Conservation (phyloP, 1,139 yeast genomes). For the Arxiozyma heterogenica region DNA sequence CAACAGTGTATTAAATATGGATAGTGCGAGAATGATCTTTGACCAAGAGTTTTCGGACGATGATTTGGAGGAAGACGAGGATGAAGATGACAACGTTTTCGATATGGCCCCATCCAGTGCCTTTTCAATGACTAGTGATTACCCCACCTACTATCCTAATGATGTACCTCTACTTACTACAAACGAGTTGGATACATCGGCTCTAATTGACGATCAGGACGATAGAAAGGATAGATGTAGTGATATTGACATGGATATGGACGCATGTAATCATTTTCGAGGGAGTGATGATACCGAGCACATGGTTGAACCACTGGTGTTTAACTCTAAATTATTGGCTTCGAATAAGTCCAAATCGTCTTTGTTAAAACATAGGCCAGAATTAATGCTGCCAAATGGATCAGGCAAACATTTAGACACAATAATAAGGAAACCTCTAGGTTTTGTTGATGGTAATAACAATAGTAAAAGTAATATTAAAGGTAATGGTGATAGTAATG, state of each 20-base stretch:
- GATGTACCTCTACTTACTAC: neutral
- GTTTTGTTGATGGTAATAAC: slow-evolving; percentile 3
- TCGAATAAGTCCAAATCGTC: slow-evolving; percentile 7
- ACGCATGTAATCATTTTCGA: neutral
- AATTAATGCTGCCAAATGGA: neutral
- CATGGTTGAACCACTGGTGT: slow-evolving; percentile 1
- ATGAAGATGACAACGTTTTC: slow-evolving; percentile 32
- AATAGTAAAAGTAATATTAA: neutral
- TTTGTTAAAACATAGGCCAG: slow-evolving; percentile 7
- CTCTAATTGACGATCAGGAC: slow-evolving; percentile 1
- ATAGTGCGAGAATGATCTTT: slow-evolving; percentile 34
- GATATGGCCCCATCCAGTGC: slow-evolving; percentile 24
- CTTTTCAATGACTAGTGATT: slow-evolving; percentile 15
- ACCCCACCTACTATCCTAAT: slow-evolving; percentile 1
- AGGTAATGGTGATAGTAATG: no score
- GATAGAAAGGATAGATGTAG: slow-evolving; percentile 6
- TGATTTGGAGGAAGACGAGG: slow-evolving; percentile 18
- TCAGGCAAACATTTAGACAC: neutral
- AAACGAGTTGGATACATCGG: slow-evolving; percentile 2
- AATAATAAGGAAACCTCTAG: slow-evolving; percentile 7
- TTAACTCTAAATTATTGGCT: slow-evolving; percentile 5
- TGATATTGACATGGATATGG: slow-evolving; percentile 8
- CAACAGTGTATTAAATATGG: slow-evolving; percentile 25
- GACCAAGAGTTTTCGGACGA: slow-evolving; percentile 39
- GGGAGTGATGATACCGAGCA: neutral